These are phyloP conservation scores for Leucaena leucocephala DNA, from an alignment of 306 rosid species.

Conservation along the genomic window DNA sequence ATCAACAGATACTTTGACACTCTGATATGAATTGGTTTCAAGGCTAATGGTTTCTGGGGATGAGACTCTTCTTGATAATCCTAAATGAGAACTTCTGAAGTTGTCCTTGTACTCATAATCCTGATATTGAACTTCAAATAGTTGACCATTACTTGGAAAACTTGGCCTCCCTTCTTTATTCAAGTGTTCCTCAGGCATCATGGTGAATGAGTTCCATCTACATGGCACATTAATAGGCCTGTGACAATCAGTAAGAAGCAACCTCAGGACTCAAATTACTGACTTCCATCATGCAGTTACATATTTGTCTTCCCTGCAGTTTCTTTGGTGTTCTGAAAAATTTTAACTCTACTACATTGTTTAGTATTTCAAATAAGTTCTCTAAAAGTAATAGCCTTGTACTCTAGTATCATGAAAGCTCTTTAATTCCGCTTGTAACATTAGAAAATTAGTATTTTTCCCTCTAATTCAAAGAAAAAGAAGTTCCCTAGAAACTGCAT, in stretches of 20 bases:
- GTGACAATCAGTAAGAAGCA: conserved; percentile 39
- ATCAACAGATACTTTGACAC: conserved; percentile 55
- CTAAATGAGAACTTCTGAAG: conserved; percentile 52
- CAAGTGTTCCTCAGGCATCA: conserved; percentile 50
- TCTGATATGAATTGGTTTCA: conserved; percentile 61
- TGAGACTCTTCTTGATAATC: conserved; percentile 60
- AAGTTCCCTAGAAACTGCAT: background rate
- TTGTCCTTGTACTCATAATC: conserved; percentile 52
- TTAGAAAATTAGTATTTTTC: too few species aligned
- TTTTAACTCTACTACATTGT: background rate
- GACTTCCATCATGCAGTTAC: conserved; percentile 6
- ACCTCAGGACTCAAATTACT: conserved; percentile 20
- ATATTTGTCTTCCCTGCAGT: background rate
- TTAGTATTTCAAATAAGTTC: background rate
- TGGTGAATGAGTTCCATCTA: conserved; percentile 63
- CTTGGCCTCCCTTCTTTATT: conserved; percentile 50
- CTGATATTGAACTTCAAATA: conserved; percentile 47
- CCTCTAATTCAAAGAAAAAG: too few species aligned
- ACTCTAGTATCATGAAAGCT: too few species aligned
- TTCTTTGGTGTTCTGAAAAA: background rate
- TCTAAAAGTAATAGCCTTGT: too few species aligned
- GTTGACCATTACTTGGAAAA: conserved; percentile 40
- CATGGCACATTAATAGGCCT: conserved; percentile 72
- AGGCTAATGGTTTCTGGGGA: conserved; percentile 74
- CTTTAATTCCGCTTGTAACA: too few species aligned